Conservation (phyloP, 1,284 basidiomycete species). For the Malassezia brasiliensis region DNA sequence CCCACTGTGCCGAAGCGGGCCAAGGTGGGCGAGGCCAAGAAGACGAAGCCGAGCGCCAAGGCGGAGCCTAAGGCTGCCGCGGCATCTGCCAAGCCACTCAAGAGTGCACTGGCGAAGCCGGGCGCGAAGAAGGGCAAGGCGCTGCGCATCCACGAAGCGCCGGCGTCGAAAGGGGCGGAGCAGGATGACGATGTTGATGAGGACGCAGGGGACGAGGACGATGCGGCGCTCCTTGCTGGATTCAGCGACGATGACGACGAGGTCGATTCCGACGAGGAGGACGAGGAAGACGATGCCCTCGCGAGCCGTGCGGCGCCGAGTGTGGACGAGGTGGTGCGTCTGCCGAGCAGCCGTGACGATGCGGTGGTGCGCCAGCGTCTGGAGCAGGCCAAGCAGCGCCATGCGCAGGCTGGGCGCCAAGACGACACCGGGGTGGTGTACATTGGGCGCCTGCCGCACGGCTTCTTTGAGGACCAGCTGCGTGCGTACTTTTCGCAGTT, state of each 20-base stretch:
- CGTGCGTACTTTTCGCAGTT: constrained; percentile 89
- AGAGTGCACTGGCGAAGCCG: constrained; percentile 2
- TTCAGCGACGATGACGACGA: constrained; percentile 13
- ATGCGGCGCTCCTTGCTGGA: constrained; percentile 18
- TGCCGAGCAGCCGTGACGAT: constrained; percentile 44
- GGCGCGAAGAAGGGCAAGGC: constrained; percentile 14
- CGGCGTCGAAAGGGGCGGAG: too few relatives aligned
- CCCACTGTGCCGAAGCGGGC: background rate
- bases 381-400: constrained; percentile 27
- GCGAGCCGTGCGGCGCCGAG: constrained; percentile 16
- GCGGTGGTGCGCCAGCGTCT: constrained; percentile 30
- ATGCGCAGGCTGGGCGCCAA: constrained; percentile 8
- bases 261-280: constrained; percentile 32
- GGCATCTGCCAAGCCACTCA: background rate
- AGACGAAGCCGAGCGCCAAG: too few relatives aligned
- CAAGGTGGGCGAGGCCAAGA: too few relatives aligned
- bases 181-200: too few relatives aligned
- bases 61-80: too few relatives aligned
- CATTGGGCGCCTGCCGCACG: constrained; percentile 84
- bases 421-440: constrained; percentile 66
- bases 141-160: constrained; percentile 12
- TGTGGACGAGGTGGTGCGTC: constrained; percentile 20
- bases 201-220: constrained; percentile 15
- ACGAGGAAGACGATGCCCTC: constrained; percentile 32
- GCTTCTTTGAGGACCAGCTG: constrained; percentile 93